These are phyloP conservation scores for Plectosphaerella sp. DNA, from an alignment of 2,329 filamentous ascomycete species.

Conservation along the genomic window DNA sequence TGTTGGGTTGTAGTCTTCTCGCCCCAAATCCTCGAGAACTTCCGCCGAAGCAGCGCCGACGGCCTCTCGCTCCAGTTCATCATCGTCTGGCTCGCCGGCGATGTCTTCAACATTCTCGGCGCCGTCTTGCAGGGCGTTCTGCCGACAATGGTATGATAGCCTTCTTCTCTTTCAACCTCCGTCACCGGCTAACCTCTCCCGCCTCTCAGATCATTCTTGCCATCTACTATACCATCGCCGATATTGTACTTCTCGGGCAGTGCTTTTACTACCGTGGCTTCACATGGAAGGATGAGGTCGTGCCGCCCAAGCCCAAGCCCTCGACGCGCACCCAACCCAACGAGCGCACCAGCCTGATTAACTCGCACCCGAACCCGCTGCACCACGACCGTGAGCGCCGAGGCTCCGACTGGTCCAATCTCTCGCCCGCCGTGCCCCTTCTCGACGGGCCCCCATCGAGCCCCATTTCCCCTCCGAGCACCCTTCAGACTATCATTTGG, in stretches of 20 bases:
- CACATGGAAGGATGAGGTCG: slow-evolving; percentile 53
- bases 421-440: slow-evolving; percentile 81
- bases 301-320: slow-evolving; percentile 35
- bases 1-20: slow-evolving; percentile 98
- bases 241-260: slow-evolving; percentile 81
- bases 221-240: slow-evolving; percentile 87
- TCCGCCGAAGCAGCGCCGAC: slow-evolving; percentile 77
- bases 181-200: slow-evolving; percentile 4
- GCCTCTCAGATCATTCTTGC: slow-evolving; percentile 70
- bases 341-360: slow-evolving; percentile 50
- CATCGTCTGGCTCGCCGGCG: slow-evolving; percentile 85
- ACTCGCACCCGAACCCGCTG: slow-evolving; percentile 39
- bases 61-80: slow-evolving; percentile 89
- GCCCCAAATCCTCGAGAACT: slow-evolving; percentile 95
- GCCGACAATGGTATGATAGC: slow-evolving; percentile 71
- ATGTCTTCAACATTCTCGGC: slow-evolving; percentile 97
- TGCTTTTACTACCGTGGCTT: slow-evolving; percentile 97
- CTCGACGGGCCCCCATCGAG: slow-evolving; percentile 43
- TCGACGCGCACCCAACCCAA: slow-evolving; percentile 31
- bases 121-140: slow-evolving; percentile 85
- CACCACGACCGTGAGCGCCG: slow-evolving; percentile 39
- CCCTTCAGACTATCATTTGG: slow-evolving; percentile 59
- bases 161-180: slow-evolving; percentile 4
- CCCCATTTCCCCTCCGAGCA: slow-evolving; percentile 43
- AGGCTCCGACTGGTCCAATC: slow-evolving; percentile 53